A percentile compares a stretch with the other conserved stretches of the same genome.
These are phyloP conservation scores for Phialocephala subalpina DNA, from an alignment of 2,329 filamentous ascomycete species.

Conservation along the genomic window DNA sequence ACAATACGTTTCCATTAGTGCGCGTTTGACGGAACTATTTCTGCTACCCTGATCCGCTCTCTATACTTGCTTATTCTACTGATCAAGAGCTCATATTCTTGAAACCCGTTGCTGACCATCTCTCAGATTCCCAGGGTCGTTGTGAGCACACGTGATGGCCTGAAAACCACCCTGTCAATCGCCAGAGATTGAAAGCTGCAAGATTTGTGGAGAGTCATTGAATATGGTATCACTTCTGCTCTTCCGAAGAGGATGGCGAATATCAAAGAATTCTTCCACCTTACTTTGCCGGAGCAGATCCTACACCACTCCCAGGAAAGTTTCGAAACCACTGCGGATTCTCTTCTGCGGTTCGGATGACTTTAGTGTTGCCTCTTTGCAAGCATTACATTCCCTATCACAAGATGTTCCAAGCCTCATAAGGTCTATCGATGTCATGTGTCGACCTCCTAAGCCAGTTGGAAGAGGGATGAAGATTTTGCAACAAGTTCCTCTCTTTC, in stretches of 20 bases:
- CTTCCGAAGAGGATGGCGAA: not conserved
- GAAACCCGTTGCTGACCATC: not conserved
- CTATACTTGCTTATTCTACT: not conserved
- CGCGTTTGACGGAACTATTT: not conserved
- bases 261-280: not conserved
- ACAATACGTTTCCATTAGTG: not conserved
- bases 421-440: conserved; percentile 84
- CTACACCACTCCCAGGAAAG: not conserved
- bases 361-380: conserved; percentile 83
- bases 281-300: not conserved
- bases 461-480: conserved; percentile 74
- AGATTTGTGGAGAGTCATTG: not conserved
- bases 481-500: conserved; percentile 71
- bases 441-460: conserved; percentile 78
- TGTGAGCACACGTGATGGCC: not conserved
- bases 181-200: not conserved
- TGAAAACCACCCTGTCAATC: not conserved
- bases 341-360: conserved; percentile 94
- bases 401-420: conserved; percentile 61
- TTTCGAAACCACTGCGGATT: conserved; percentile 72
- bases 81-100: not conserved
- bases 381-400: conserved; percentile 71
- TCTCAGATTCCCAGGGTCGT: not conserved
- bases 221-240: not conserved
- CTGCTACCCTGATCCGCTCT: not conserved